Conservation (phyloP, 164 flowering plant species). For the Warburgia ugandensis region DNA sequence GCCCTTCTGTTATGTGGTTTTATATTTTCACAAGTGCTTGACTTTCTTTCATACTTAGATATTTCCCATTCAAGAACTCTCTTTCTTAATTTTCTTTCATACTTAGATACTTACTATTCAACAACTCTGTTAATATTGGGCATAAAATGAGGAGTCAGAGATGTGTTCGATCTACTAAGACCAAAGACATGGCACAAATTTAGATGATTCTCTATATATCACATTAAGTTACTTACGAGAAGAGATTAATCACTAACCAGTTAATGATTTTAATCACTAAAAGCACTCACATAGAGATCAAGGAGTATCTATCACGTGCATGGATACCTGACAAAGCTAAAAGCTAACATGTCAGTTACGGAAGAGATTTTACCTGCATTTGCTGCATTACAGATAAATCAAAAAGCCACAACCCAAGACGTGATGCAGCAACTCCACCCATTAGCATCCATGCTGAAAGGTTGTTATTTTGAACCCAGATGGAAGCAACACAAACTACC, state of each 20-base stretch:
- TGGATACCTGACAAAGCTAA: neutral
- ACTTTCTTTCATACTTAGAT: no score
- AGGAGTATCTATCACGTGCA: neutral
- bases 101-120: no score
- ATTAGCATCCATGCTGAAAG: conserved; percentile 67
- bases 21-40: no score
- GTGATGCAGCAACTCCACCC: conserved; percentile 74
- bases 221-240: no score
- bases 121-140: no score
- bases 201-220: no score
- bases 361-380: conserved; percentile 65
- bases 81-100: no score
- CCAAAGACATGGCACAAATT: no score
- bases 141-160: no score
- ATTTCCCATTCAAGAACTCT: no score
- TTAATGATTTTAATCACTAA: neutral
- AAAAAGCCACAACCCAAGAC: conserved; percentile 89
- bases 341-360: neutral
- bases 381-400: conserved; percentile 80
- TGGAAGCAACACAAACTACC: conserved; percentile 58
- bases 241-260: neutral
- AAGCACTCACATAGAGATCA: neutral
- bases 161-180: no score
- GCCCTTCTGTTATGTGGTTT: no score
- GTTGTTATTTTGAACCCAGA: conserved; percentile 37